A percentile compares a stretch with the other conserved stretches of the same genome.
These are phyloP conservation scores for Colletotrichum higginsianum DNA, from an alignment of 2,329 filamentous ascomycete species.

Conservation along the genomic window DNA sequence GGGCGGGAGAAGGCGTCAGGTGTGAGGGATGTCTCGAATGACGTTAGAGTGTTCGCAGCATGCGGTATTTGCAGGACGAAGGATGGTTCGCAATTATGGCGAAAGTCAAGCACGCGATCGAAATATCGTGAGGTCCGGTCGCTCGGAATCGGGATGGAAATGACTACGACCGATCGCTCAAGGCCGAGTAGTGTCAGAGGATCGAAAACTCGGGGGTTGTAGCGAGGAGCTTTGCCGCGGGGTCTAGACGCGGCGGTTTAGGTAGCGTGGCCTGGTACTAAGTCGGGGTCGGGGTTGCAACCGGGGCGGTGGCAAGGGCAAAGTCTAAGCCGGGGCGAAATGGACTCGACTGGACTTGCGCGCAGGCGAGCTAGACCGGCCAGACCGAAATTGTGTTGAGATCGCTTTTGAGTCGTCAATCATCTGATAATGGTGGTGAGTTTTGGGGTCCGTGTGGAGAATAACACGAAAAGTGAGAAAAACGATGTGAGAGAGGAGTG, in stretches of 20 bases:
- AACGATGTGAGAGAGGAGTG: too few relatives aligned
- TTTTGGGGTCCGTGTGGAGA: background rate
- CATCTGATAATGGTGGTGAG: conserved; percentile 3
- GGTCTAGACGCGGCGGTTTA: conserved; percentile 36
- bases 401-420: background rate
- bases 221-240: conserved; percentile 30
- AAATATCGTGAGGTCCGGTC: conserved; percentile 12
- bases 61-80: background rate
- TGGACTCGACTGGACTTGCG: conserved; percentile 19
- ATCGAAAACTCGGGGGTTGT: conserved; percentile 33
- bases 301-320: conserved; percentile 41
- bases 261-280: conserved; percentile 35
- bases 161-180: conserved; percentile 30
- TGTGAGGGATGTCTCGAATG: conserved; percentile 3
- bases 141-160: background rate
- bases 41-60: conserved; percentile 23
- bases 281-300: conserved; percentile 37
- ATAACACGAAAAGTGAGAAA: background rate
- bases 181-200: conserved; percentile 17
- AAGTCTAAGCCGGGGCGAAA: conserved; percentile 38
- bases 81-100: background rate
- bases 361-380: conserved; percentile 35
- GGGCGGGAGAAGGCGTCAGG: conserved; percentile 1
- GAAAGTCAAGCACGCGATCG: conserved; percentile 19
- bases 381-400: conserved; percentile 36